phyloP scores from a whole-genome alignment of 805 yeast genomes.

The Candida bentonensis region DNA sequence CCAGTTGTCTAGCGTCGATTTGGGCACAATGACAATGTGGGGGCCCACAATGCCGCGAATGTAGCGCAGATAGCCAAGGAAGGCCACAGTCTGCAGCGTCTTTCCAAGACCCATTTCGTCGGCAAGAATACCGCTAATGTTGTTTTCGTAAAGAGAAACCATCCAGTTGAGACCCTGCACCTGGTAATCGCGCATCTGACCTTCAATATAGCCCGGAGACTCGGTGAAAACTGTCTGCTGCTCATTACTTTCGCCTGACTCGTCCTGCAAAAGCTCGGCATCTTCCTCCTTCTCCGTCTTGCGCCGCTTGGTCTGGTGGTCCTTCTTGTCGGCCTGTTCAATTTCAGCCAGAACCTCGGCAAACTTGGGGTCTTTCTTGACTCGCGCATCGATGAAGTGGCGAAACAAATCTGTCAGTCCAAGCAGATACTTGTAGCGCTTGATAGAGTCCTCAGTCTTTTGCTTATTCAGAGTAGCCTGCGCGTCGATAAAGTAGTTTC shows the following conservation, averaged over 20 bases:
- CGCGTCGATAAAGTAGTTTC: conserved; percentile 17
- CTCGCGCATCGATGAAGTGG: conserved; percentile 71
- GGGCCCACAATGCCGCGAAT: conserved; percentile 76
- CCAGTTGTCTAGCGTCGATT: conserved; percentile 94
- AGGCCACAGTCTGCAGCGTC: conserved; percentile 87
- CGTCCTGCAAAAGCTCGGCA: conserved; percentile 76
- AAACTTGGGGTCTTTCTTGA: conserved; percentile 63
- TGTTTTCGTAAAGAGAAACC: conserved; percentile 73
- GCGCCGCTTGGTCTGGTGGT: conserved; percentile 32
- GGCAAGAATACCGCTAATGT: conserved; percentile 84
- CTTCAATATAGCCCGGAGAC: conserved; percentile 64
- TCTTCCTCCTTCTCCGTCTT: conserved; percentile 95
- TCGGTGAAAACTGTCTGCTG: conserved; percentile 67
- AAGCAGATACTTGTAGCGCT: conserved; percentile 65
- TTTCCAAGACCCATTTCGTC: conserved; percentile 99
- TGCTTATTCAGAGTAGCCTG: conserved; percentile 15
- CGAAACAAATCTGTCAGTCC: conserved; percentile 78
- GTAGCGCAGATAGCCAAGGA: conserved; percentile 76
- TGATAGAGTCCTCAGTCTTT: conserved; percentile 48
- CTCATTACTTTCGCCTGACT: conserved; percentile 40
- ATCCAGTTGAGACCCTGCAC: conserved; percentile 94
- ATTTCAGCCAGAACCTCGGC: conserved; percentile 19
- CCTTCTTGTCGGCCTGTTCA: conserved; percentile 14
- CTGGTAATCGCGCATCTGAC: conserved; percentile 79
- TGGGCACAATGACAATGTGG: conserved; percentile 82